Evolutionary conservation across 441 rosid genomes (phyloP), one percentile per base, ranked within the genome.

Genomic region (Cnidoscolus chayamansa): DNA sequence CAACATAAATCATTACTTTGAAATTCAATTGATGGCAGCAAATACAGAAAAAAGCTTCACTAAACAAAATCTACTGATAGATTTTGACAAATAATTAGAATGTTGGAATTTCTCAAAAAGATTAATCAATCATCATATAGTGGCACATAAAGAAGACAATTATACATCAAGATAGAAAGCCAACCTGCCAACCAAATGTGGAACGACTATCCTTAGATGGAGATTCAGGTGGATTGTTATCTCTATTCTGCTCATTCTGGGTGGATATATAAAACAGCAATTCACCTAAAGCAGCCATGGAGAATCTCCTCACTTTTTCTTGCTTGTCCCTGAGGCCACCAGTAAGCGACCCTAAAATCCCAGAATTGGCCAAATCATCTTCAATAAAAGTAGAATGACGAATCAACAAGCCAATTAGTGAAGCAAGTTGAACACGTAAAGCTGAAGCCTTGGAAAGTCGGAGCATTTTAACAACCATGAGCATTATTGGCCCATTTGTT

Each of bases 241-340:
- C 96, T 78, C 77, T 88, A 57, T 19, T 78, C 45, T 92, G 90
- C 74, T 95, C 98, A 75, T 80, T 91, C 82, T 89, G 99, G 12
- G 98, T 91, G 79, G 99, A 92, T 74, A 95, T 86, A 78, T 95
- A 95, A 84, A 92, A 95, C 68, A 95, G 80, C 84, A 95, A 75
- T 82, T 95, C 99, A 59, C 99, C 99, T 79, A 95, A 81, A 82
- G 99, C 98, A 53, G 97, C 99, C 99, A 95, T 91, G 17, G 90
- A 90, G 77, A 92, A 92, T 78, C 98, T 85, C 82, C 99, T 88
- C 64, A 92, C 93, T 79, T 92, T 94, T 76, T 95, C 98, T 81
- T 92, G 97, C 82, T 83, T 88, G 86, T 91, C 96, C 72, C 97
- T 86, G 15, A 95, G 94, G 81, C 96, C 96, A 81, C 87, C 93